Base-by-base conservation (phyloP, 2,329 filamentous ascomycete species). In the Knufia fluminis region DNA sequence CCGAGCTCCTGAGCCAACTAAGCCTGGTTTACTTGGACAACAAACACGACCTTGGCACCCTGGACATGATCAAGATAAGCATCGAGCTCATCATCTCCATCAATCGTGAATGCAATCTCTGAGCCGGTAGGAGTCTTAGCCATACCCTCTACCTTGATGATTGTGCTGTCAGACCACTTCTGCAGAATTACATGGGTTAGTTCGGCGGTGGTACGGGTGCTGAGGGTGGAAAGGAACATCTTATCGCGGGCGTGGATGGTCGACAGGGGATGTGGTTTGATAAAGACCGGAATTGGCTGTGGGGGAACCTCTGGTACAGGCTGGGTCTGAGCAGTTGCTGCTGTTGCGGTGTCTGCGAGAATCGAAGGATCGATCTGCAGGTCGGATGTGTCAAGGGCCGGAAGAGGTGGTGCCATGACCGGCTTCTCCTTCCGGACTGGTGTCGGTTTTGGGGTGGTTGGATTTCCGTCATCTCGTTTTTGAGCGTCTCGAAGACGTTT, bases 401-500 rank as follows among this genome's bases (percentile, higher is more conserved):
- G 72, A 67, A 50, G 61, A 22, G 62, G 57, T 41, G 63, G 26
- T 23, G 49, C 52, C 39, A 66, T 64, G 2, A 66, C 69, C 31
- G 22, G 46, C 8, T 22, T 46, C 8, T 17, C 66, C n/a, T 28
- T 47, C 10, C 22, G 16, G 20, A 14, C 43, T 61, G 59, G 26
- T 52, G 40, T 45, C 9, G 22, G 16, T 52, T 50, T 51, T 58
- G 49, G 48, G 58, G 10, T 54, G 49, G 49, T 32, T 56, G 57
- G 35, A 54, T 45, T 23, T 53, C 50, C 4, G 64, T 62, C 65
- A 62, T 68, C 54, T 69, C 69, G 12, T 69, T 69, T 56, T 52
- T 78, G 76, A 55, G 86, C 82, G 58, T 87, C 83, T 31, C 83
- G 77, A 47, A 85, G 73, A 42, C 86, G 75, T 67, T 90, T 90